These are phyloP conservation scores for Gnomoniopsis sp. DNA, from an alignment of 2,329 filamentous ascomycete species.

Conservation along the genomic window DNA sequence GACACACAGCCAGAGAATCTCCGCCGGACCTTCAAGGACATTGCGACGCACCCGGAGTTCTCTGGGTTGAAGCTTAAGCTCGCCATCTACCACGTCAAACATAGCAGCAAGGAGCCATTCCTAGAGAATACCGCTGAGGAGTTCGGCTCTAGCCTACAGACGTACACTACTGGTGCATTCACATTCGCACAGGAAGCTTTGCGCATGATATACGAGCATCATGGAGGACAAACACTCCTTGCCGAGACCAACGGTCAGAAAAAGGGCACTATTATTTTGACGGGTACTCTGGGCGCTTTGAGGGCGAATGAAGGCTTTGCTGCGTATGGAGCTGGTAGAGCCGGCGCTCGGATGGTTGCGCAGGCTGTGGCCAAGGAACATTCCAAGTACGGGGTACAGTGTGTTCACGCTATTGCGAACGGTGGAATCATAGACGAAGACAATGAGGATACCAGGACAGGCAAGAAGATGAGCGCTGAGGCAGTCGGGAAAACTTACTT, in stretches of 20 bases:
- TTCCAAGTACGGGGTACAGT: slow-evolving; percentile 53
- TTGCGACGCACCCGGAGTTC: slow-evolving; percentile 46
- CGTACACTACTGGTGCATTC: slow-evolving; percentile 54
- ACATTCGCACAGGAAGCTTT: slow-evolving; percentile 51
- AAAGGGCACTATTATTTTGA: slow-evolving; percentile 57
- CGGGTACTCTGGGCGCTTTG: slow-evolving; percentile 51
- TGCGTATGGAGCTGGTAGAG: slow-evolving; percentile 51
- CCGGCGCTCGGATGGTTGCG: slow-evolving; percentile 51
- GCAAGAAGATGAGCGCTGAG: slow-evolving; percentile 56
- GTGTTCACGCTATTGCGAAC: slow-evolving; percentile 58
- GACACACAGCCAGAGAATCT: slow-evolving; percentile 46
- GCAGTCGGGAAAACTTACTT: slow-evolving; percentile 55
- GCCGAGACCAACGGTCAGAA: slow-evolving; percentile 42
- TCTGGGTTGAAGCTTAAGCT: slow-evolving; percentile 45
- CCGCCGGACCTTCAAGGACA: slow-evolving; percentile 43
- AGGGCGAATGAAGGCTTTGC: slow-evolving; percentile 51
- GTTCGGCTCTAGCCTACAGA: slow-evolving; percentile 44
- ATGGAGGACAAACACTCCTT: slow-evolving; percentile 42
- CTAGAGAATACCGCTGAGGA: slow-evolving; percentile 49
- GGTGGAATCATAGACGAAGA: slow-evolving; percentile 50
- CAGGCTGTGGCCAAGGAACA: slow-evolving; percentile 55
- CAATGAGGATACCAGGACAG: slow-evolving; percentile 41
- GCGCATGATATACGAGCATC: slow-evolving; percentile 48
- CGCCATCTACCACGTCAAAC: slow-evolving; percentile 55
- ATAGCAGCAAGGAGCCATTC: slow-evolving; percentile 51